Evolutionary conservation across 352 stramenopile species (phyloP), one percentile per base, ranked within the genome.

Genomic region (Saprolegnia diclina): DNA sequence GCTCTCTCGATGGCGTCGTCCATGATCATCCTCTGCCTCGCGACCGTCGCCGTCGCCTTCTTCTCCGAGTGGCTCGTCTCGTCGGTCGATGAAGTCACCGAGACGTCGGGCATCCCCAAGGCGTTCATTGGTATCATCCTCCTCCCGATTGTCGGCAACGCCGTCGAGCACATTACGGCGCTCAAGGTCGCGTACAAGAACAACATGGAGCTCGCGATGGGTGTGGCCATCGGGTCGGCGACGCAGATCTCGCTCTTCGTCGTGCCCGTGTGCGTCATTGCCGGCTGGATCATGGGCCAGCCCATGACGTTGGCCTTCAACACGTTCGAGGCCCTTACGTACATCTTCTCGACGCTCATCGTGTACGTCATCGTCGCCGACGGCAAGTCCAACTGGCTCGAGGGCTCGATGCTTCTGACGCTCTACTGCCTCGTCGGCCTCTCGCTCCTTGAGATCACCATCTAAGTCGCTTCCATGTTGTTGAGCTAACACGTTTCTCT

Each of bases 131-230:
- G 96, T 65, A 88, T 99, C 35, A 97, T 99, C 70, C 76, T 99
- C 67, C 72, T 99, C 42, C 97, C 97, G 1, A 97, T 99, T 38
- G 96, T 99, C 21, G 96, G 97, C 56, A 99, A 99, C 79, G 96
- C 96, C 19, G 96, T 98, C 5, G 97, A 99, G 77, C 97, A 99
- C 75, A 91, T 98, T 46, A 98, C 96, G 5, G 97, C 97, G 19
- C 84, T 99, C 53, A 97, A 96, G 29, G 96, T 99, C 7, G 97
- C 96, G 26, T 89, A 97, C 68, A 98, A 98, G 79, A 88, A 98
- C 79, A 99, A 99, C 80, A 98, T 99, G 95, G 96, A 99, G 84
- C 82, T 99, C 11, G 90, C 96, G 4, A 97, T 99, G 83, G 97
- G 96, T 56, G 95, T 99, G 26, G 96, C 97, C 22, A 83, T 99